These are phyloP conservation scores for Beauveria varroae DNA, from an alignment of 2,329 filamentous ascomycete genomes.

Conservation along the genomic window DNA sequence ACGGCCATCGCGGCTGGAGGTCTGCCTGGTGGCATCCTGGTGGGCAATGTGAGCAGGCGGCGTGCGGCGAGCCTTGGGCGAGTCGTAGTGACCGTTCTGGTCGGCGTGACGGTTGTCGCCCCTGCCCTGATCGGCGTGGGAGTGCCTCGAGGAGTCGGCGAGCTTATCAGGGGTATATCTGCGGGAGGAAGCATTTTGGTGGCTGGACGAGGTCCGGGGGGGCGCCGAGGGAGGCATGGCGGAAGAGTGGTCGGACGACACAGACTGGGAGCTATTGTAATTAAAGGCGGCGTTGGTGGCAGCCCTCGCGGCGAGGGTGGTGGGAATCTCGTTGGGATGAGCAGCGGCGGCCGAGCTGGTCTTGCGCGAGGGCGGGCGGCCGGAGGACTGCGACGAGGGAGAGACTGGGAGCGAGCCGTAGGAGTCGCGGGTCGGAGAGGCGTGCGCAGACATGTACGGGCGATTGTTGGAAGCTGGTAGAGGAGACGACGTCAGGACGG, in stretches of 20 bases:
- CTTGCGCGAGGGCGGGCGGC: conserved; percentile 44
- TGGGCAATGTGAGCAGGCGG: conserved; percentile 20
- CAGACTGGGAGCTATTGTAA: conserved; percentile 33
- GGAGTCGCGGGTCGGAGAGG: conserved; percentile 46
- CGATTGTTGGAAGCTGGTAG: conserved; percentile 41
- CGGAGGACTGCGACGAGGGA: conserved; percentile 25
- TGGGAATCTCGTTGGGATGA: conserved; percentile 27
- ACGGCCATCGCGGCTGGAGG: conserved; percentile 33
- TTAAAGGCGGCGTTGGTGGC: conserved; percentile 37
- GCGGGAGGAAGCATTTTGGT: conserved; percentile 35
- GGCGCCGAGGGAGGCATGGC: conserved; percentile 66
- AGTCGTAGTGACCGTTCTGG: conserved; percentile 21
- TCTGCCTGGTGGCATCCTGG: conserved; percentile 33
- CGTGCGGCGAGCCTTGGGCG: conserved; percentile 21
- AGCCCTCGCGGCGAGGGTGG: conserved; percentile 41
- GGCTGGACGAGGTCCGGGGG: conserved; percentile 72
- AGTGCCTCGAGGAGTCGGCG: conserved; percentile 34
- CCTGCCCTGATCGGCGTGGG: conserved; percentile 28
- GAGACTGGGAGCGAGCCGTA: conserved; percentile 40
- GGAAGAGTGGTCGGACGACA: conserved; percentile 37
- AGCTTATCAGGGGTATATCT: conserved; percentile 40
- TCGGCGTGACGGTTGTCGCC: conserved; percentile 26
- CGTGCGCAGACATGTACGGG: conserved; percentile 44
- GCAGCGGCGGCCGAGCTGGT: conserved; percentile 38
- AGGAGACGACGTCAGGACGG: conserved; percentile 40